These are phyloP conservation scores for Fomitopsis pulvina DNA, from an alignment of 768 basidiomycete species.

Conservation along the genomic window DNA sequence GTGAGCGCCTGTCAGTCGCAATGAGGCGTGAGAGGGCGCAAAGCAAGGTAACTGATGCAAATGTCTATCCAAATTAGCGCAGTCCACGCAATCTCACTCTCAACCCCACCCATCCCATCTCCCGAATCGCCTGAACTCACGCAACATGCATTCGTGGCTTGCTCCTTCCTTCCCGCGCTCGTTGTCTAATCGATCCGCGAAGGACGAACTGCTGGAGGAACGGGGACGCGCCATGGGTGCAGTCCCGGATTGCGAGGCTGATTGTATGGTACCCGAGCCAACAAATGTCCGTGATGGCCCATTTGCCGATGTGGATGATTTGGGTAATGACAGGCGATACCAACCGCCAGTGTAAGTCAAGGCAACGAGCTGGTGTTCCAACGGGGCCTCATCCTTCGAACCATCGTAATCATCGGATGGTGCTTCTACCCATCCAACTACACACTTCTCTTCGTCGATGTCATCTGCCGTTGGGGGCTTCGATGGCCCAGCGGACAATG, in stretches of 20 bases:
- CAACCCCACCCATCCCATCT: constrained; percentile 82
- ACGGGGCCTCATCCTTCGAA: constrained; percentile 15
- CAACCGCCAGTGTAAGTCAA: constrained; percentile 88
- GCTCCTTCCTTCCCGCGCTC: constrained; percentile 56
- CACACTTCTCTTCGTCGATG: constrained; percentile 78
- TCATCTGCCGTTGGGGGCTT: constrained; percentile 50
- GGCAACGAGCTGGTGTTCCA: constrained; percentile 74
- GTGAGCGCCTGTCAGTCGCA: neutral
- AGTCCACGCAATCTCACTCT: neutral
- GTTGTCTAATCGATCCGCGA: constrained; percentile 37
- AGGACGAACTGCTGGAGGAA: constrained; percentile 51
- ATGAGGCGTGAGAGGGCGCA: neutral
- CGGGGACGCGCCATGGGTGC: constrained; percentile 43
- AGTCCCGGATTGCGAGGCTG: constrained; percentile 17
- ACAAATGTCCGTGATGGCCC: constrained; percentile 10
- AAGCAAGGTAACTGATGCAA: neutral
- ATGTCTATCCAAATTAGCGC: neutral
- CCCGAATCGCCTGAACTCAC: constrained; percentile 78
- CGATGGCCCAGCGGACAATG: constrained; percentile 60
- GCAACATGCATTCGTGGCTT: constrained; percentile 57
- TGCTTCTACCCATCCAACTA: constrained; percentile 78
- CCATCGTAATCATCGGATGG: constrained; percentile 30
- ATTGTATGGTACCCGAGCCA: neutral
- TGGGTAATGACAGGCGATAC: constrained; percentile 74
- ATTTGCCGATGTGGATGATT: constrained; percentile 19